A percentile compares a stretch with the other conserved stretches of the same genome.
These are phyloP conservation scores for Metschnikowia chrysomelidarum DNA, from an alignment of 805 yeast genomes.

Conservation along the genomic window DNA sequence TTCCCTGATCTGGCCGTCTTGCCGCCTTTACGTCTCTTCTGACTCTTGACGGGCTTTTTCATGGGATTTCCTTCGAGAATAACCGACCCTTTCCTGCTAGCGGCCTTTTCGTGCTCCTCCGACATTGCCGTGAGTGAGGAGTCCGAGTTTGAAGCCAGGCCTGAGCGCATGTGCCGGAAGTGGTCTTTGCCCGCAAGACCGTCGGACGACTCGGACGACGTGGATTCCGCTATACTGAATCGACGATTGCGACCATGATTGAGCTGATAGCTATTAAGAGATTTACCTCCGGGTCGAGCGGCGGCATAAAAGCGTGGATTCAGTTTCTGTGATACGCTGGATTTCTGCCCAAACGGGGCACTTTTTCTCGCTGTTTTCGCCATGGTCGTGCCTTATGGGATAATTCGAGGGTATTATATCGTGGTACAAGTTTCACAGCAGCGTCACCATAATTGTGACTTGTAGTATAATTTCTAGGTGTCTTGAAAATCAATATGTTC, in stretches of 20 bases:
- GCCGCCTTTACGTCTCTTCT: background rate
- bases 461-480: background rate
- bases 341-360: constrained; percentile 8
- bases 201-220: constrained; percentile 28
- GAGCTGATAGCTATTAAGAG: constrained; percentile 24
- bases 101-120: constrained; percentile 18
- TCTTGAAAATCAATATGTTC: background rate
- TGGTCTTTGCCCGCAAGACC: constrained; percentile 15
- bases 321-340: constrained; percentile 13
- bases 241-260: constrained; percentile 22
- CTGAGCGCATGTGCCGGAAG: constrained; percentile 1
- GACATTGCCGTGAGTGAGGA: constrained; percentile 41
- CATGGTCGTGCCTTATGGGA: constrained; percentile 17
- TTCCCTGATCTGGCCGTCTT: constrained; percentile 9
- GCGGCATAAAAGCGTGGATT: constrained; percentile 15
- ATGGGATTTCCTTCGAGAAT: constrained; percentile 6
- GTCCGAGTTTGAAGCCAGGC: constrained; percentile 31
- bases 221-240: constrained; percentile 36
- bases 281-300: constrained; percentile 32
- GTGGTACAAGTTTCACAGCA: background rate
- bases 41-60: background rate
- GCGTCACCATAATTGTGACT: constrained; percentile 2
- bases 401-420: background rate
- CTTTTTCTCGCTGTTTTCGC: constrained; percentile 34
- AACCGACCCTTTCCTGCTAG: constrained; percentile 16